Evolutionary conservation across 2,329 filamentous ascomycete genomes (phyloP).

Genomic region (Fonsecaea nubica): DNA sequence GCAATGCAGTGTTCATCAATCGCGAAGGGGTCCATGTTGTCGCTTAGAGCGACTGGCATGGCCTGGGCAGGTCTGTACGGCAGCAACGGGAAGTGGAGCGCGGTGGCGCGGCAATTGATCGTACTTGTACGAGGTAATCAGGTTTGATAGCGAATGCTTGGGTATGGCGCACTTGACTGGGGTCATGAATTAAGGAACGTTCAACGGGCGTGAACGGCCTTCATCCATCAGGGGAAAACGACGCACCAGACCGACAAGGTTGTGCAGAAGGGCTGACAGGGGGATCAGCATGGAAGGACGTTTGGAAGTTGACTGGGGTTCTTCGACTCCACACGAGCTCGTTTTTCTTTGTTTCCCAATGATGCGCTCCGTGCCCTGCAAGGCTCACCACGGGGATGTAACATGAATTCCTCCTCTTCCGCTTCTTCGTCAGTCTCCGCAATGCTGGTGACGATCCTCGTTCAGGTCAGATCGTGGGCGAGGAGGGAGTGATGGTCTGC

Average conservation of each 20-base stretch:
- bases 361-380: conserved; percentile 11
- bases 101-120: not conserved
- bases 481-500: not conserved
- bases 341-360: conserved; percentile 17
- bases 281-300: conserved; percentile 13
- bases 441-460: not conserved
- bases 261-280: not conserved
- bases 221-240: not conserved
- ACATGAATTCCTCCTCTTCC: not conserved
- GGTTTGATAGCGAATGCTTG: not conserved
- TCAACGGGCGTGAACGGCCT: not conserved
- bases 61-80: not conserved
- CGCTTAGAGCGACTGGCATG: not conserved
- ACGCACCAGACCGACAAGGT: not conserved
- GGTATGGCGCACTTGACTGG: not conserved
- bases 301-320: conserved; percentile 12
- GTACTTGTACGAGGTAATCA: not conserved
- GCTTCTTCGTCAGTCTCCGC: not conserved
- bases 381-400: conserved; percentile 12
- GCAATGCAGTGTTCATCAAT: not conserved
- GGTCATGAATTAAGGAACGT: conserved; percentile 1
- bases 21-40: not conserved
- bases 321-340: not conserved
- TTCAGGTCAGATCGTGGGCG: not conserved
- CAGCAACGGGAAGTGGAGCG: not conserved